Evolutionary conservation across 148 eudicot genomes (phyloP).

Genomic region (Vaccinium vitisidaea): DNA sequence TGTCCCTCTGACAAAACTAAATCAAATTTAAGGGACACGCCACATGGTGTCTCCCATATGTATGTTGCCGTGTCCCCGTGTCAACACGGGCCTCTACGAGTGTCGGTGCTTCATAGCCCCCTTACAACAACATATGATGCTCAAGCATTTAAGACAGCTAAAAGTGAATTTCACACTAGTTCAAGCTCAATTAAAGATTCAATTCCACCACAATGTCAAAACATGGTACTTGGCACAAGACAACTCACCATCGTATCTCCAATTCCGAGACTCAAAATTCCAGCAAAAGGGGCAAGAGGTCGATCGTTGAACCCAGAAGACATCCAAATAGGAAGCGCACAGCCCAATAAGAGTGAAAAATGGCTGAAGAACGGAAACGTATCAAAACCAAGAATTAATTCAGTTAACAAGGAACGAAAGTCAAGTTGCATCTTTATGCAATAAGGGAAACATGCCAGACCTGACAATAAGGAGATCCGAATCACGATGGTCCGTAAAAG

Average conservation of each 20-base stretch:
- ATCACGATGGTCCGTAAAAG: conserved; percentile 98
- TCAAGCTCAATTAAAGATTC: not conserved
- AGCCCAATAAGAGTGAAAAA: conserved; percentile 92
- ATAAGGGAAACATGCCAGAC: conserved; percentile 28
- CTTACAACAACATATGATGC: not conserved
- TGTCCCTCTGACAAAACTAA: too few relatives aligned
- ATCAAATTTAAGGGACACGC: too few relatives aligned
- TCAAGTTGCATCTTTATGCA: not conserved
- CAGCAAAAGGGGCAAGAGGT: conserved; percentile 98
- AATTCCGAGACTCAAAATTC: conserved; percentile 96
- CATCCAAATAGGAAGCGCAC: conserved; percentile 97
- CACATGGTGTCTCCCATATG: too few relatives aligned
- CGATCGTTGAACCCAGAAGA: conserved; percentile 92
- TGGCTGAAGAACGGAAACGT: conserved; percentile 50
- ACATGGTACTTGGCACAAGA: not conserved
- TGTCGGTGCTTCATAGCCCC: not conserved
- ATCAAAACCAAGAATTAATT: conserved; percentile 2
- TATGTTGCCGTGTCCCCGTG: too few relatives aligned
- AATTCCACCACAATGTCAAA: not conserved
- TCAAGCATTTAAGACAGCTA: not conserved
- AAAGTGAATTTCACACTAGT: not conserved
- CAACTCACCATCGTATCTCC: conserved; percentile 96
- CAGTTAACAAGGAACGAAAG: not conserved
- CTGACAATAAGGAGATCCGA: conserved; percentile 92
- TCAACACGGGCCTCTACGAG: too few relatives aligned